Percentiles rank a stretch among this genome's conserved stretches.
Evolutionary conservation across 768 basidiomycete species (phyloP).

Genomic region (Xerocomus spinulosus): DNA sequence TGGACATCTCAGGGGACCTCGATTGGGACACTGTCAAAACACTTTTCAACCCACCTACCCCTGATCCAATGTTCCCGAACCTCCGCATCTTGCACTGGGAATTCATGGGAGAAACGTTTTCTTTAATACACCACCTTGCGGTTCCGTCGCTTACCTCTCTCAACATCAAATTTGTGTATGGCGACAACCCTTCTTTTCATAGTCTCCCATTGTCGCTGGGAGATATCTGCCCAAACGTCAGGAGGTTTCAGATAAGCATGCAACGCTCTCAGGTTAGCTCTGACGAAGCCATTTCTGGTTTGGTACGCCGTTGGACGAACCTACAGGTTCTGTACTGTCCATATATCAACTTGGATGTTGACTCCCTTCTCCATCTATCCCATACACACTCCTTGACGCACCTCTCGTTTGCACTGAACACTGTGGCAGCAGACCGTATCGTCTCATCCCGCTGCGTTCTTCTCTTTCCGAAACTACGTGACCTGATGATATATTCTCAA

Average conservation of each 20-base stretch:
- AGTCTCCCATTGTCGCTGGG: slow-evolving; percentile 16
- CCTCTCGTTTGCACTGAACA: slow-evolving; percentile 9
- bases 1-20: slow-evolving; percentile 14
- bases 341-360: slow-evolving; percentile 8
- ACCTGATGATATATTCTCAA: slow-evolving; percentile 10
- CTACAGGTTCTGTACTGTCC: slow-evolving; percentile 14
- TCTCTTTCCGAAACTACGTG: slow-evolving; percentile 8
- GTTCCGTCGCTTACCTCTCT: slow-evolving; percentile 14
- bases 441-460: not conserved
- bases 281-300: slow-evolving; percentile 9
- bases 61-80: slow-evolving; percentile 17
- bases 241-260: slow-evolving; percentile 10
- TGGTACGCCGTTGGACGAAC: slow-evolving; percentile 15
- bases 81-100: slow-evolving; percentile 21
- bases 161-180: slow-evolving; percentile 18
- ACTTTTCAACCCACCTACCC: slow-evolving; percentile 13
- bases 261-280: slow-evolving; percentile 11
- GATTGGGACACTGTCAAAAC: slow-evolving; percentile 15
- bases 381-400: slow-evolving; percentile 8
- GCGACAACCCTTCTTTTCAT: slow-evolving; percentile 15
- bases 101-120: slow-evolving; percentile 14
- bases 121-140: slow-evolving; percentile 13
- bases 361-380: slow-evolving; percentile 15
- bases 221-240: slow-evolving; percentile 15
- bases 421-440: not conserved